Base-by-base conservation (phyloP, 2,329 filamentous ascomycete species). In the Ophidiomyces ophidiicola region DNA sequence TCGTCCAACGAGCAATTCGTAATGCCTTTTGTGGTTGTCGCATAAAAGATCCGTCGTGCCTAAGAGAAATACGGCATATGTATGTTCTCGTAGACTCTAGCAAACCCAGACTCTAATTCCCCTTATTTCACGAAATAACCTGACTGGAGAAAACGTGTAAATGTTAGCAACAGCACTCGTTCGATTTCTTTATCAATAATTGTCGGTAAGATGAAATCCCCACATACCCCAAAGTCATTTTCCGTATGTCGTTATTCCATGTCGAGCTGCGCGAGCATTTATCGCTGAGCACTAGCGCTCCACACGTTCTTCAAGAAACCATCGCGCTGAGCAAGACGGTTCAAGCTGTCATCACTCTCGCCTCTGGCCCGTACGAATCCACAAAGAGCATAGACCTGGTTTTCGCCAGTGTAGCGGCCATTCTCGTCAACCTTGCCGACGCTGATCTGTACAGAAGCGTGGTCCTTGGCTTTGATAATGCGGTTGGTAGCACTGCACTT, bases 381-480 rank as follows among this genome's bases (percentile, higher is more conserved):
- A 72, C 82, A 93, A 52, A 98, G 82, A 57, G 90, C 88, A 67
- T 94, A 98, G 63, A 84, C 80, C 70, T 94, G 82, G 80, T 87
- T 93, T 74, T 94, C 90, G 69, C 88, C 86, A 55, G 84, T 85
- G 71, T 87, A 86, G 59, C 87, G 84, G 66, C 90, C 90, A 73
- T 87, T 92, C 80, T 98, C 90, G 69, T 96, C 88, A 59, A 98
- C 90, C 76, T 94, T 96, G 69, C 81, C 88, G 64, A 98, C 74
- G 58, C 81, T 84, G 69, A 98, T 85, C 72, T 98, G 90, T 58
- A 96, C 90, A 49, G 84, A 93, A 59, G 85, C 88, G 78, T 98
- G 90, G 73, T 98, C 90, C 76, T 96, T 94, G 75, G 90, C 86
- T 76, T 94, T 94, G 80, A 98, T 96, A 77, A 96, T 94, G 72